Percentiles rank a stretch among this genome's conserved stretches.
Conservation (phyloP, 257 asterid species). For the Ballota nigra region DNA sequence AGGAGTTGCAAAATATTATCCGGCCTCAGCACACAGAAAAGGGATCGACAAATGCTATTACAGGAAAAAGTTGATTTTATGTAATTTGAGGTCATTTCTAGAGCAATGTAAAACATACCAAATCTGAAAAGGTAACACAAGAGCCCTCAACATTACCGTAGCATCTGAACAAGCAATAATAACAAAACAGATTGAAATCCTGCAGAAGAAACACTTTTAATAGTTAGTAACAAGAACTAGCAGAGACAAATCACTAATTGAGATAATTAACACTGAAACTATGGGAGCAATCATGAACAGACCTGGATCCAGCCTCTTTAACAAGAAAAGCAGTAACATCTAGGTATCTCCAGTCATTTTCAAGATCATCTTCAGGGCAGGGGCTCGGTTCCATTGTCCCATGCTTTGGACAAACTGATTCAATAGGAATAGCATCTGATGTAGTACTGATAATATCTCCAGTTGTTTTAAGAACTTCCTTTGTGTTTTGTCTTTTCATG, state of each 20-base stretch:
- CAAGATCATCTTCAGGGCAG: slow-evolving; percentile 50
- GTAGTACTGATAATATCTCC: slow-evolving; percentile 26
- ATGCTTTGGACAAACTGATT: slow-evolving; percentile 34
- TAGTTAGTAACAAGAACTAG: slow-evolving; percentile 6
- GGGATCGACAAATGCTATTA: not conserved
- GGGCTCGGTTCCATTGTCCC: slow-evolving; percentile 31
- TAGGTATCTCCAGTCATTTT: slow-evolving; percentile 95
- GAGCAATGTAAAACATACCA: slow-evolving; percentile 49
- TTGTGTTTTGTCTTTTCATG: slow-evolving; percentile 39
- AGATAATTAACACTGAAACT: slow-evolving; percentile 15
- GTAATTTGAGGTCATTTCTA: slow-evolving; percentile 11
- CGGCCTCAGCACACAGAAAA: not conserved
- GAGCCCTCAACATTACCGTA: slow-evolving; percentile 85
- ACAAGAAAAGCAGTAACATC: slow-evolving; percentile 93
- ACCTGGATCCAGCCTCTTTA: slow-evolving; percentile 72
- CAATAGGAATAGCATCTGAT: slow-evolving; percentile 29
- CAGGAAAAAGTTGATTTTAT: not conserved
- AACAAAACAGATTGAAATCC: slow-evolving; percentile 75
- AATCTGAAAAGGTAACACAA: slow-evolving; percentile 72
- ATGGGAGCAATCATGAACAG: slow-evolving; percentile 25
- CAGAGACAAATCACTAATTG: slow-evolving; percentile 7
- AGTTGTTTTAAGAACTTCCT: slow-evolving; percentile 32
- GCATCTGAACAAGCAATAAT: slow-evolving; percentile 94
- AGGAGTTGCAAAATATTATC: not conserved
- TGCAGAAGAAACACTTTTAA: slow-evolving; percentile 35